These are phyloP conservation scores for Cystobasidium pallidum DNA, from an alignment of 1,284 basidiomycete species.

Conservation along the genomic window DNA sequence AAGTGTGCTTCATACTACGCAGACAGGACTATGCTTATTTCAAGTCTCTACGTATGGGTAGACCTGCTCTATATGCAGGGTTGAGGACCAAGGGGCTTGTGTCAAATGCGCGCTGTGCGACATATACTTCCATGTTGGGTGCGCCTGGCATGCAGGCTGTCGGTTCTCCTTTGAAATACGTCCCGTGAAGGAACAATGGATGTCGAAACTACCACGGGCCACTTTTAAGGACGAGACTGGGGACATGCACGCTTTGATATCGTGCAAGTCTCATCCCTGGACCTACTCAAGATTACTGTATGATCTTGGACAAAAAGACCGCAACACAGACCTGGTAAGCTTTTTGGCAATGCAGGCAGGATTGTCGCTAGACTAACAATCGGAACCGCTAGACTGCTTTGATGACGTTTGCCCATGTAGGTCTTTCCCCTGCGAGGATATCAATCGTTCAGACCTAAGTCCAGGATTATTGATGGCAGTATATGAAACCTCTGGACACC, in stretches of 20 bases:
- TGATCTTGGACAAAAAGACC: conserved; percentile 32
- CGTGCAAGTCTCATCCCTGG: conserved; percentile 30
- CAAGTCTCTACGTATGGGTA: background rate
- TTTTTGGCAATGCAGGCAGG: background rate
- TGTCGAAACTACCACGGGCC: conserved; percentile 67
- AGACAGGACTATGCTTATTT: no score
- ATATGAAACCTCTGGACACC: background rate
- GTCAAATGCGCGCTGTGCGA: conserved; percentile 81
- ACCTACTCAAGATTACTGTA: conserved; percentile 15
- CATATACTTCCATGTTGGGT: conserved; percentile 80
- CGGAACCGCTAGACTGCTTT: background rate
- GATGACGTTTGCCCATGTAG: conserved; percentile 26
- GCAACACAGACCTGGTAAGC: conserved; percentile 20
- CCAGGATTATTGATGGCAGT: background rate
- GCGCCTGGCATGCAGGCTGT: conserved; percentile 80
- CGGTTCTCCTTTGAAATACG: conserved; percentile 89
- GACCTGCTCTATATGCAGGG: conserved; percentile 66
- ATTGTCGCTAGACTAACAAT: conserved; percentile 2
- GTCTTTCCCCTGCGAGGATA: background rate
- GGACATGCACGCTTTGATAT: conserved; percentile 29
- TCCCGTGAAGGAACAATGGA: conserved; percentile 70
- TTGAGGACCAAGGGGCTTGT: conserved; percentile 70
- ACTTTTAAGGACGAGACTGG: conserved; percentile 76
- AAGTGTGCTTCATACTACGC: no score
- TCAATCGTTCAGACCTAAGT: background rate